Percentiles rank a stretch among this genome's conserved stretches.
phyloP scores from a whole-genome alignment of 331 rosid species.

The Quercus phellos region DNA sequence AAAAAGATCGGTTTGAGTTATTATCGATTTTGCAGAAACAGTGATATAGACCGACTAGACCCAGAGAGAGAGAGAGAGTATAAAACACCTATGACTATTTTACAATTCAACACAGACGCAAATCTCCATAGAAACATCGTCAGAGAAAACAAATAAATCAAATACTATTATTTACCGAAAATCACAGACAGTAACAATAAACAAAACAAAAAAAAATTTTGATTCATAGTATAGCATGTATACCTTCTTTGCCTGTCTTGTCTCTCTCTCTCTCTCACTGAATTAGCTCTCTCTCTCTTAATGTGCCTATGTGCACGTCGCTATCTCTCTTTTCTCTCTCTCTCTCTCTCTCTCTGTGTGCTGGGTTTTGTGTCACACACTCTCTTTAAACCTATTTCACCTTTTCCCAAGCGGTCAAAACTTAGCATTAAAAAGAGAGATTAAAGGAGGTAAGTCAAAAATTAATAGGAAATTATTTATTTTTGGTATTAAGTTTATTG shows the following conservation, averaged over 20 bases:
- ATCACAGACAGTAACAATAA: too few relatives aligned
- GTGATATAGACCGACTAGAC: constrained; percentile 3
- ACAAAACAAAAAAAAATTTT: too few relatives aligned
- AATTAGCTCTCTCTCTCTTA: background rate
- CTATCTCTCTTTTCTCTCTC: background rate
- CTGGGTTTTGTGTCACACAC: background rate
- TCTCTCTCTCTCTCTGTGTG: background rate
- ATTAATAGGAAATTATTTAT: background rate
- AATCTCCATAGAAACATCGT: constrained; percentile 42
- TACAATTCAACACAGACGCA: constrained; percentile 29
- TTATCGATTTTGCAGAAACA: constrained; percentile 29
- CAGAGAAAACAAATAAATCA: background rate
- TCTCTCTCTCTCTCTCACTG: constrained; percentile 8
- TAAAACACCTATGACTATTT: constrained; percentile 10
- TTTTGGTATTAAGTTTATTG: background rate
- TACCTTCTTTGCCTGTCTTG: constrained; percentile 23
- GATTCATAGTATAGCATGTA: background rate
- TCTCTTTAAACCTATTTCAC: constrained; percentile 4
- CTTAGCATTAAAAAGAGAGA: background rate
- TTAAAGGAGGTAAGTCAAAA: background rate
- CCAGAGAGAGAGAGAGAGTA: background rate
- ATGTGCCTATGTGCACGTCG: background rate
- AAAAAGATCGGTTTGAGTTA: background rate
- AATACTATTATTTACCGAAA: background rate
- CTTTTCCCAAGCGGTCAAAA: constrained; percentile 21